Evolutionary conservation across 2,329 filamentous ascomycete genomes (phyloP).

Genomic region (Fusarium sp.): DNA sequence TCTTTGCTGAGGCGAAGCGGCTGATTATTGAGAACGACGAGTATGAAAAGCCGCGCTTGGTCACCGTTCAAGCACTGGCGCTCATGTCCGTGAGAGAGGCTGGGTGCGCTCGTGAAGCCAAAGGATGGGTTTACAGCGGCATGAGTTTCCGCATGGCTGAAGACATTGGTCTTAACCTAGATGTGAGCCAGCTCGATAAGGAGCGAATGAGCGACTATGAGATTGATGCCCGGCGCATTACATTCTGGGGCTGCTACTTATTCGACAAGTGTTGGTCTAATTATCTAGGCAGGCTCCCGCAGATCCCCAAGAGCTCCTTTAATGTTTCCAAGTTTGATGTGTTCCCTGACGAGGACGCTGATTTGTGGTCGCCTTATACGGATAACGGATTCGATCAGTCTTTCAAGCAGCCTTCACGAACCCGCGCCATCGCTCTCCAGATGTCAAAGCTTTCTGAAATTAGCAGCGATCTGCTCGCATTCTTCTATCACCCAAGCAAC

Average conservation of each 20-base stretch:
- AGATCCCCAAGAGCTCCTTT: conserved; percentile 81
- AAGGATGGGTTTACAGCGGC: conserved; percentile 97
- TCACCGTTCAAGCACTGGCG: conserved; percentile 91
- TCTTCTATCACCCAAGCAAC: conserved; percentile 88
- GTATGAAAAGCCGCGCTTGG: conserved; percentile 87
- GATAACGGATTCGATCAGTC: conserved; percentile 81
- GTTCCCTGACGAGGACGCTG: conserved; percentile 87
- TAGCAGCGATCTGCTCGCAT: conserved; percentile 86
- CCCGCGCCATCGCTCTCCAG: conserved; percentile 82
- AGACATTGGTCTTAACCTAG: conserved; percentile 91
- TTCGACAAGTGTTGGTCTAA: conserved; percentile 99
- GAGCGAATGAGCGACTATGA: conserved; percentile 79
- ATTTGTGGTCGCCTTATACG: conserved; percentile 88
- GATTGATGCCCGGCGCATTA: conserved; percentile 87
- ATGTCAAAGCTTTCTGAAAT: conserved; percentile 90
- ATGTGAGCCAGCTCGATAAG: conserved; percentile 73
- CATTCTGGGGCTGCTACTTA: conserved; percentile 98
- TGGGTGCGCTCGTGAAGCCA: conserved; percentile 91
- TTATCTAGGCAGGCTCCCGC: conserved; percentile 90
- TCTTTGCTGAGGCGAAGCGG: conserved; percentile 92
- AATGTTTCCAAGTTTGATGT: conserved; percentile 91
- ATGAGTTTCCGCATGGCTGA: conserved; percentile 99
- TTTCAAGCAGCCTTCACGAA: conserved; percentile 82
- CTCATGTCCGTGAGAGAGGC: conserved; percentile 97
- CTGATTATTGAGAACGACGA: conserved; percentile 91